Evolutionary conservation across 163 green algal species (phyloP).

Genomic region (Volvox carteri): DNA sequence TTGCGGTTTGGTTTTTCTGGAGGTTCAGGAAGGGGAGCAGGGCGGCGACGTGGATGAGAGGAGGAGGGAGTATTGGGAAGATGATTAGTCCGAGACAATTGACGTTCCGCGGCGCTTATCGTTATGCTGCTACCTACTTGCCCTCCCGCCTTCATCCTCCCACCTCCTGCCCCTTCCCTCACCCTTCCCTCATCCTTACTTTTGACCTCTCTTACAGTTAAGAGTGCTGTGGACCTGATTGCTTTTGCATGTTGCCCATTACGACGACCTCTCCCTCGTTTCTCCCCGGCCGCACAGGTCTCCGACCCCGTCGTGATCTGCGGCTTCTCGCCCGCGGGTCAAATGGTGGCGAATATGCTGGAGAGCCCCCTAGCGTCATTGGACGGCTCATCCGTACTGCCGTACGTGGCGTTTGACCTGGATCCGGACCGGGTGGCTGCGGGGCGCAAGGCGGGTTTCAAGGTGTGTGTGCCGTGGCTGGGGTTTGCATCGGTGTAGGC

Average conservation of each 20-base stretch:
- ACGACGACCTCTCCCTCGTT: too few relatives aligned
- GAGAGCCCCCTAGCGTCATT: slow-evolving; percentile 60
- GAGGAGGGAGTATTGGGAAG: too few relatives aligned
- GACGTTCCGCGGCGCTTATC: too few relatives aligned
- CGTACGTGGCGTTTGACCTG: slow-evolving; percentile 85
- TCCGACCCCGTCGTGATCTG: slow-evolving; percentile 83
- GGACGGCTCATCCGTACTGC: slow-evolving; percentile 40
- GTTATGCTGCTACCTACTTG: too few relatives aligned
- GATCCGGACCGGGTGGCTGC: slow-evolving; percentile 71
- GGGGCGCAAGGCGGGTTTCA: slow-evolving; percentile 79
- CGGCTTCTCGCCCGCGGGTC: slow-evolving; percentile 85
- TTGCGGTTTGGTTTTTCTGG: not conserved
- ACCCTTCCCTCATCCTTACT: not conserved
- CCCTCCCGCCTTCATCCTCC: not conserved
- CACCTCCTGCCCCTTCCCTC: not conserved
- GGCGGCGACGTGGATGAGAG: too few relatives aligned
- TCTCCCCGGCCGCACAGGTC: slow-evolving; percentile 31
- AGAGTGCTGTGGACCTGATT: too few relatives aligned
- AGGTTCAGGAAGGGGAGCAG: too few relatives aligned
- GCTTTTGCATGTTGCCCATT: too few relatives aligned
- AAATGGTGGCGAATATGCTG: slow-evolving; percentile 90
- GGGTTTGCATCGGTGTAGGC: not conserved
- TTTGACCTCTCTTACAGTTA: not conserved
- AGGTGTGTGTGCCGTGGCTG: slow-evolving; percentile 35
- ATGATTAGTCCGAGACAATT: too few relatives aligned